Percentiles rank a stretch among this genome's conserved stretches.
Conservation (phyloP, 768 basidiomycete genomes). For the Neoboletus magnificus region DNA sequence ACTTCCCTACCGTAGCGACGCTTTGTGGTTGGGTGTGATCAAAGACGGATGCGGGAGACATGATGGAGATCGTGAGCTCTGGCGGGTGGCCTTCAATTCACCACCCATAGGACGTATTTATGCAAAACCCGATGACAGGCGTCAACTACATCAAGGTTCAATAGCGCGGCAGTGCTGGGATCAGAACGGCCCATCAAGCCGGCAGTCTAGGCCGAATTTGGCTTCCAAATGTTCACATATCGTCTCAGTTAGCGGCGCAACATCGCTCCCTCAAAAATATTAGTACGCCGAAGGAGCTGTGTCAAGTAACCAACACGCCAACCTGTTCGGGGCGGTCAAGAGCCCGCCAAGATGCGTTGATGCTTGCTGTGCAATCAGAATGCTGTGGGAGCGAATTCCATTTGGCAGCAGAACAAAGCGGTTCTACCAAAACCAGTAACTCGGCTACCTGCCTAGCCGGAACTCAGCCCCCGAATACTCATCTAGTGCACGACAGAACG, state of each 20-base stretch:
- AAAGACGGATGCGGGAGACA: constrained; percentile 9
- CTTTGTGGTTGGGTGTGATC: not conserved
- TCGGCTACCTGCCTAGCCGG: constrained; percentile 67
- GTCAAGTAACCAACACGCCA: not conserved
- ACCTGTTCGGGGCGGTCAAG: not conserved
- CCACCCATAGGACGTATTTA: constrained; percentile 21
- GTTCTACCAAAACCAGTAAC: constrained; percentile 2
- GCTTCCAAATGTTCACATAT: not conserved
- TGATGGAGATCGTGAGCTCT: not conserved
- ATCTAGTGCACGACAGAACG: constrained; percentile 69
- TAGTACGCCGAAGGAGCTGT: not conserved
- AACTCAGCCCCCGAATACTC: constrained; percentile 72
- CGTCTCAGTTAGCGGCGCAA: not conserved
- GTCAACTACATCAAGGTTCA: not conserved
- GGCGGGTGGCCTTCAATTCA: not conserved
- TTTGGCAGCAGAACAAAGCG: not conserved
- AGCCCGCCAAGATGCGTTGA: not conserved
- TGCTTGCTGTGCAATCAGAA: not conserved
- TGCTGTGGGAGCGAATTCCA: not conserved
- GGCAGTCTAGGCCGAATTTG: not conserved
- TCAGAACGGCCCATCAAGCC: not conserved
- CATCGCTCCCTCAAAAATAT: not conserved
- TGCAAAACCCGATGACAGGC: constrained; percentile 2
- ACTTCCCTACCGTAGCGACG: not conserved
- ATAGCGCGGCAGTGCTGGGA: not conserved